phyloP scores from a whole-genome alignment of 2,329 filamentous ascomycete genomes.

The Trichoderma sp. region DNA sequence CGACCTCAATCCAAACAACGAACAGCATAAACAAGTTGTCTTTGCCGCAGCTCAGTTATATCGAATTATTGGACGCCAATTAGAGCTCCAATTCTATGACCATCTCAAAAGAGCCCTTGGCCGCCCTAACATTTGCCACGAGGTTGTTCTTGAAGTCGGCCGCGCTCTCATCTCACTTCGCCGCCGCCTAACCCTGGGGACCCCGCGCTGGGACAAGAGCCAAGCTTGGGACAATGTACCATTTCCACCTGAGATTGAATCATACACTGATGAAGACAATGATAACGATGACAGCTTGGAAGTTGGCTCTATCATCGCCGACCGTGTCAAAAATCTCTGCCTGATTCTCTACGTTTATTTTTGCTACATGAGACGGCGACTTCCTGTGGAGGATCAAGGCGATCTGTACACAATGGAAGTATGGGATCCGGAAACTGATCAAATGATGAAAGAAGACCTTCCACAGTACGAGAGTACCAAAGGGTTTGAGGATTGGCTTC shows the following conservation, averaged over 20 bases:
- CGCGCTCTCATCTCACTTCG: conserved; percentile 21
- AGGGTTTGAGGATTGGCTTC: conserved; percentile 17
- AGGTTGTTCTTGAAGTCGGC: conserved; percentile 6
- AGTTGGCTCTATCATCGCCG: background rate
- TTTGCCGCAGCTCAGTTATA: conserved; percentile 13
- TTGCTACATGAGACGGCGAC: conserved; percentile 20
- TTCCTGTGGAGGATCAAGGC: background rate
- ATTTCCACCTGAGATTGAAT: background rate
- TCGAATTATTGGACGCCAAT: conserved; percentile 14
- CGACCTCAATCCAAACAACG: background rate
- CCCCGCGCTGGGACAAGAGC: background rate
- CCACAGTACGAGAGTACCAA: conserved; percentile 16
- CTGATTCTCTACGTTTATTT: conserved; percentile 23
- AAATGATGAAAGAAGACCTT: conserved; percentile 17
- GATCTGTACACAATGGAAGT: background rate
- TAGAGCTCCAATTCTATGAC: conserved; percentile 22
- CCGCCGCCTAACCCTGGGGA: background rate
- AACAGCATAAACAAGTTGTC: background rate
- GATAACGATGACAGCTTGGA: background rate
- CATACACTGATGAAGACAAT: background rate
- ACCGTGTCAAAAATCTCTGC: conserved; percentile 10
- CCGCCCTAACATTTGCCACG: conserved; percentile 3
- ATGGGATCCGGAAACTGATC: background rate
- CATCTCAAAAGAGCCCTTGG: conserved; percentile 9
- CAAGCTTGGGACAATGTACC: background rate